Percentiles rank a stretch among this genome's conserved stretches.
Evolutionary conservation across 176 grass and related monocot genomes (phyloP).

Genomic region (Metroxylon sagu): DNA sequence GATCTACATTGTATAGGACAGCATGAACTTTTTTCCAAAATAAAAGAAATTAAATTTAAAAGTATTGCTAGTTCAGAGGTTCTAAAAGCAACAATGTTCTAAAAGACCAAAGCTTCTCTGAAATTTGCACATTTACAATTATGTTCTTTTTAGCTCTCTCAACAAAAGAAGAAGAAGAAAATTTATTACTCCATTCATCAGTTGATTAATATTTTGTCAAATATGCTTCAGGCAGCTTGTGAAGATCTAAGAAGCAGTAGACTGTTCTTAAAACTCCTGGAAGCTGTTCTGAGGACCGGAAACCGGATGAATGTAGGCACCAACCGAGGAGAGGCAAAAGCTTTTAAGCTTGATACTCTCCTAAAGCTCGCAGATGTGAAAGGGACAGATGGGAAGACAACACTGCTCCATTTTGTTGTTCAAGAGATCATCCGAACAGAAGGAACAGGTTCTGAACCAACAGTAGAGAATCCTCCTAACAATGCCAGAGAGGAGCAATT

Average conservation of each 20-base stretch:
- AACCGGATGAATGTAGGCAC: conserved; percentile 56
- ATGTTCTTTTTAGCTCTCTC: too few relatives aligned
- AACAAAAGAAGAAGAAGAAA: too few relatives aligned
- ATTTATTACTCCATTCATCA: too few relatives aligned
- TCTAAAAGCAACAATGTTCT: too few relatives aligned
- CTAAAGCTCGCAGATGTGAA: conserved; percentile 61
- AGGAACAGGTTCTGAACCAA: conserved; percentile 26
- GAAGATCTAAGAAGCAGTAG: conserved; percentile 70
- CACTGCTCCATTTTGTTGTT: conserved; percentile 69
- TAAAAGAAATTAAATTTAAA: too few relatives aligned
- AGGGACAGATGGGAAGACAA: conserved; percentile 48
- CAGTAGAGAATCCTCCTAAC: conserved; percentile 10
- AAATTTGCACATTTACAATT: too few relatives aligned
- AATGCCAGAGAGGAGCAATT: conserved; percentile 51
- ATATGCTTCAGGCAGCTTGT: conserved; percentile 64
- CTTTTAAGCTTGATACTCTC: conserved; percentile 59
- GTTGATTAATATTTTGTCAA: conserved; percentile 30
- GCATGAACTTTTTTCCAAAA: too few relatives aligned
- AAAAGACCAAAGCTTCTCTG: too few relatives aligned
- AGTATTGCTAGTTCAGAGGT: too few relatives aligned
- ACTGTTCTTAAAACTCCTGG: conserved; percentile 56
- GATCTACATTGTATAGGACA: too few relatives aligned
- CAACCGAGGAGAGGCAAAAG: conserved; percentile 33
- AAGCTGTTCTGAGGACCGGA: conserved; percentile 48
- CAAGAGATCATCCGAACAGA: conserved; percentile 69